Percentiles rank a stretch among this genome's conserved stretches.
Evolutionary conservation across 129 eudicot genomes (phyloP).

Genomic region (Mikania micrantha): DNA sequence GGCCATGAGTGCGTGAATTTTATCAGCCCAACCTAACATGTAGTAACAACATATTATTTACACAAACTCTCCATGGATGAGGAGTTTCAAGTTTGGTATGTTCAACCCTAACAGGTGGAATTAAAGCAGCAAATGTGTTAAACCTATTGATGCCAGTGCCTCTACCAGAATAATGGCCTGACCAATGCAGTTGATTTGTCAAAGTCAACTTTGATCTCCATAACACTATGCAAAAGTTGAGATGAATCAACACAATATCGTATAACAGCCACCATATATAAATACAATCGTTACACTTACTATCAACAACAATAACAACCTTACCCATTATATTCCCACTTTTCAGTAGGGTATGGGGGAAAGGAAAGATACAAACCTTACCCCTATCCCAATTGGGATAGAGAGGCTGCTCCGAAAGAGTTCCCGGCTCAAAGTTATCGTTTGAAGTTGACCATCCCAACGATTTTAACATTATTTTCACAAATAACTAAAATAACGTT

Average conservation of each 20-base stretch:
- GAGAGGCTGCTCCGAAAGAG: no score
- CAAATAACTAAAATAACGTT: no score
- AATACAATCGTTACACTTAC: not conserved
- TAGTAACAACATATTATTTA: not conserved
- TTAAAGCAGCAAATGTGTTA: slow-evolving; percentile 51
- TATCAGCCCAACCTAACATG: slow-evolving; percentile 76
- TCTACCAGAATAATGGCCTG: slow-evolving; percentile 45
- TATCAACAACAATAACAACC: no score
- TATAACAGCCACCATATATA: not conserved
- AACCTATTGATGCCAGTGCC: slow-evolving; percentile 40
- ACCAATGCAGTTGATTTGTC: slow-evolving; percentile 8
- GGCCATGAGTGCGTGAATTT: slow-evolving; percentile 71
- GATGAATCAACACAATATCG: not conserved
- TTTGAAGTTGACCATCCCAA: no score
- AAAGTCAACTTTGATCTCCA: not conserved
- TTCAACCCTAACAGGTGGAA: slow-evolving; percentile 52
- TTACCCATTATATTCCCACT: no score
- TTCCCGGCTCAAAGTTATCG: no score
- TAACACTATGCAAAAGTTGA: not conserved
- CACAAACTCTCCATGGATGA: slow-evolving; percentile 81
- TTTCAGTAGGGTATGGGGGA: no score
- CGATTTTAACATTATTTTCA: no score
- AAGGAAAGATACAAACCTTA: no score
- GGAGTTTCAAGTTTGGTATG: slow-evolving; percentile 63
- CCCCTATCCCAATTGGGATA: no score